Evolutionary conservation across 140 eudicot genomes (phyloP), one percentile per base, ranked within the genome.

Genomic region (Oenanthe javanica): DNA sequence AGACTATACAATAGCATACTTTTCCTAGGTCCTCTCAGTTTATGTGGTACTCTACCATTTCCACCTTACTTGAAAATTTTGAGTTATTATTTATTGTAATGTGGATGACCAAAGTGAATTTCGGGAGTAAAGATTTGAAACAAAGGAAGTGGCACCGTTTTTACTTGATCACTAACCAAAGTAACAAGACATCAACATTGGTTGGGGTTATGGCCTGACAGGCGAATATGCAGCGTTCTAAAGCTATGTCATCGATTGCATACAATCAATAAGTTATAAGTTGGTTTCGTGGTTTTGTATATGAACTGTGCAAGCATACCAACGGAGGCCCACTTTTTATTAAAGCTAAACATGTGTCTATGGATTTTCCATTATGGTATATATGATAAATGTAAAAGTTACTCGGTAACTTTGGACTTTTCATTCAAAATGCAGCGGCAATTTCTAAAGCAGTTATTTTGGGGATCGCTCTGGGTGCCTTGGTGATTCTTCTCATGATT

Each of bases 381-480:
- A 18, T 1, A 18, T 55, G 25, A 55, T 55, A 55, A 5, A 31
- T 55, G 59, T 15, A 55, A 40, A 63, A 63, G 40, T 63, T 63
- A 3, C 23, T 18, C 36, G 0, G 12, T 59, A 61, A 63, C 71
- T 23, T 63, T 15, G 25, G 40, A n/a, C 71, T 25, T 21, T 8
- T 23, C 12, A 23, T 23, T 63, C 36, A 63, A 63, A 19, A 25
- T 76, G 77, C 83, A 94, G 99, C 72, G 45, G 23, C 92, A 14
- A 90, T 94, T 54, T 87, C 97, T 38, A 94, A 90, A 87, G 95
- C 97, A 43, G 95, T 97, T 23, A 94, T 94, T 59, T 84, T 94
- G 27, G 99, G 99, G 74, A 92, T 94, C 45, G 93, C 31, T 31
- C 31, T 31, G 31, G 31, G 31, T 31, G 31, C 31, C 31, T 31